These are phyloP conservation scores for Metarhizium rileyi DNA, from an alignment of 2,329 filamentous ascomycete genomes.

Conservation along the genomic window DNA sequence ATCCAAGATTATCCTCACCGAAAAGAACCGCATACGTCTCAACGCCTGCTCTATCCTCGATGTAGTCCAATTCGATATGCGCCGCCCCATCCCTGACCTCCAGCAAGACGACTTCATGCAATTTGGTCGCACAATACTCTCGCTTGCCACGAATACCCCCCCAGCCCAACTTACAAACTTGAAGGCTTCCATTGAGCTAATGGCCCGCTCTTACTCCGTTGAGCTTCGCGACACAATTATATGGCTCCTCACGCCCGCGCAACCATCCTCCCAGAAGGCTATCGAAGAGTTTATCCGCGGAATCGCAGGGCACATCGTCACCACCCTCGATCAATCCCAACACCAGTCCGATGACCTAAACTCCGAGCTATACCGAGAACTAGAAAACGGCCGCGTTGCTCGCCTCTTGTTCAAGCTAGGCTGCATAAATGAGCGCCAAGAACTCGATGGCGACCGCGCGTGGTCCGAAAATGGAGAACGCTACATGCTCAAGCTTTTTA, in stretches of 20 bases:
- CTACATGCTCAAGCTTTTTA: conserved; percentile 88
- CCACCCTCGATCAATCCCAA: conserved; percentile 67
- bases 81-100: conserved; percentile 59
- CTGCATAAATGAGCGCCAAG: conserved; percentile 79
- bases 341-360: conserved; percentile 68
- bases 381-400: conserved; percentile 82
- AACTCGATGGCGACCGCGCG: conserved; percentile 63
- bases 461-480: conserved; percentile 93
- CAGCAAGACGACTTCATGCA: conserved; percentile 83
- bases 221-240: conserved; percentile 70
- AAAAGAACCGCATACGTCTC: conserved; percentile 80
- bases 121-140: conserved; percentile 77
- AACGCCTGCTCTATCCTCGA: conserved; percentile 85
- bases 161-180: conserved; percentile 47
- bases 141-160: conserved; percentile 62
- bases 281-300: conserved; percentile 72
- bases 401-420: conserved; percentile 76
- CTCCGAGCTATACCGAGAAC: conserved; percentile 63
- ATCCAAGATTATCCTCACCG: conserved; percentile 82
- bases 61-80: conserved; percentile 71
- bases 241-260: conserved; percentile 67
- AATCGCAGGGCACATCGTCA: conserved; percentile 68
- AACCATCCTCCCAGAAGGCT: conserved; percentile 48
- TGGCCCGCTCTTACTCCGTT: conserved; percentile 65
- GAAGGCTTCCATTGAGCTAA: conserved; percentile 62